Percentiles rank a stretch among this genome's conserved stretches.
Evolutionary conservation across 2,329 filamentous ascomycete genomes (phyloP).

Genomic region (Aschersonia sp.): DNA sequence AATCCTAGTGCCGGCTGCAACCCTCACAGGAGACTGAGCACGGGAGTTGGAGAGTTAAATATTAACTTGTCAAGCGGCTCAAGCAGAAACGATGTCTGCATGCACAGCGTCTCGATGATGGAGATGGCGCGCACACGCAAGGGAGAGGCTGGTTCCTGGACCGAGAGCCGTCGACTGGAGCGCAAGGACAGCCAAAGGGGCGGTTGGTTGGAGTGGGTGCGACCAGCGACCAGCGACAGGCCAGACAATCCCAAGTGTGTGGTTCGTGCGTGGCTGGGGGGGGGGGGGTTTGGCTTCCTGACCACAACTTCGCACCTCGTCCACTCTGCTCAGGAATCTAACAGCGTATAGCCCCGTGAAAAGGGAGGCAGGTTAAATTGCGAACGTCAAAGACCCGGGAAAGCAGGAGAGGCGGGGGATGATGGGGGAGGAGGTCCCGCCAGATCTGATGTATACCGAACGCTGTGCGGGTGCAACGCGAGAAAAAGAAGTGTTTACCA

Average conservation of each 20-base stretch:
- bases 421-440: background rate
- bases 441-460: background rate
- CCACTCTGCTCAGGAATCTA: background rate
- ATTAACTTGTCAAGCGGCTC: background rate
- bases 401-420: background rate
- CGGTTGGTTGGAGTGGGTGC: background rate
- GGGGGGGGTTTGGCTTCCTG: background rate
- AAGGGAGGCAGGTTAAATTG: background rate
- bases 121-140: slow-evolving; percentile 3
- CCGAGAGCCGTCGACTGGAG: slow-evolving; percentile 4
- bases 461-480: too few relatives aligned
- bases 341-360: background rate
- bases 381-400: background rate
- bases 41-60: slow-evolving; percentile 4
- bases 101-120: slow-evolving; percentile 2
- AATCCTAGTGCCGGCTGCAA: background rate
- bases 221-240: background rate
- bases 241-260: too few relatives aligned
- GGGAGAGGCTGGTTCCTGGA: slow-evolving; percentile 5
- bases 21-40: background rate
- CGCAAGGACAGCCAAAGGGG: background rate
- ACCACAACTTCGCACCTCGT: background rate
- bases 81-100: slow-evolving; percentile 1
- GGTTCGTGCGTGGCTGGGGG: background rate
- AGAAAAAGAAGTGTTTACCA: too few relatives aligned